Base-by-base conservation (phyloP, 805 yeast species). In the Lipomyces sp. region DNA sequence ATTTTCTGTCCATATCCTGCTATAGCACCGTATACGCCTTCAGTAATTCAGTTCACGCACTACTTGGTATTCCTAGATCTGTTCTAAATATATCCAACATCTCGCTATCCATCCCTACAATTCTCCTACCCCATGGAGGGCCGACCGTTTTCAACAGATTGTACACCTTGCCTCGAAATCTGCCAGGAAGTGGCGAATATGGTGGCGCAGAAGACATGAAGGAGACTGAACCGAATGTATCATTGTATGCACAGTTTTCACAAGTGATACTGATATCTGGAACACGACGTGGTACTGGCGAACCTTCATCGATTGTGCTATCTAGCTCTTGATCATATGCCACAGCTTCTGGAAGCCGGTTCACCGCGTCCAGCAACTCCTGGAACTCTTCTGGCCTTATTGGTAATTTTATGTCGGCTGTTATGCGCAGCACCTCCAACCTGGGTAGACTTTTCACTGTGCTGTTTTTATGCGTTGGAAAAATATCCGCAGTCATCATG, bases 91-190 rank as follows among this genome's bases (percentile, higher is more conserved):
- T 18, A 39, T 64, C 66, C 8, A 34, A 15, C 10, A 61, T 55
- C 34, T 57, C 59, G 30, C 7, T 13, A 33, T 60, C 64, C 66
- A 60, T 56, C 6, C 53, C 53, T 53, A 60, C 60, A 4, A 50
- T 35, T 30, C 59, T 60, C 55, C 64, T 60, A 33, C 62, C 62
- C 29, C 56, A 60, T 32, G 54, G 53, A 11, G 64, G 59, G 2
- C 67, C 67, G 18, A 57, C 59, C 13, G 67, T 64, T 57, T 64
- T 61, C 53, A 64, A 24, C 29, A 64, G 33, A n/a, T 57, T 64
- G 48, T 57, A 64, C 37, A 51, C 54, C 54, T 51, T 53, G 59
- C 62, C 59, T 45, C 35, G 53, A 58, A 45, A 42, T 53, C 54
- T 51, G 5, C 54, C 34, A 10, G 65, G 65, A 53, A 63, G 35